Base-by-base conservation (phyloP, 1,284 basidiomycete genomes). In the Marasmius tenuissimus region DNA sequence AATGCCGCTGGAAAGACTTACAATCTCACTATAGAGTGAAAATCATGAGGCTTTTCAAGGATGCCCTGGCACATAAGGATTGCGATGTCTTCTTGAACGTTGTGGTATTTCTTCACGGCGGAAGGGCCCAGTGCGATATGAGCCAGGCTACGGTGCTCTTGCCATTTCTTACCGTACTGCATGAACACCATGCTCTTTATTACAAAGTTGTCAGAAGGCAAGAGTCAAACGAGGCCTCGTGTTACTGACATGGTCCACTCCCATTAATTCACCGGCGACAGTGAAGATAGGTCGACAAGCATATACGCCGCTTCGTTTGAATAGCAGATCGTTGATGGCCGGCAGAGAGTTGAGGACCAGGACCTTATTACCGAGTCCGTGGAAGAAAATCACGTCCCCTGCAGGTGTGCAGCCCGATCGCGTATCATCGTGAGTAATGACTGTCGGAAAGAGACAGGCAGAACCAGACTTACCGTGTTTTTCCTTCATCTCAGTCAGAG, bases 201-300 rank as follows among this genome's bases (percentile, higher is more conserved):
- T 9, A 35, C 14, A 33, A 45, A 18, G 20, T 39, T 7, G 48
- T 12, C 27, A 42, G 40, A 38, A 52, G 4, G 11, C 10, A 14
- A 38, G 33, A 34, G 18, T 11, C 6, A 22, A 12, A 39, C 12
- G 45, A n/a, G 20, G n/a, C 20, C 9, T 5, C 12, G 18, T n/a
- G 6, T 8, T 0, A 35, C 58, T 5, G 20, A 75, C 76, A 27
- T 70, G 63, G 38, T 67, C 63, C 3, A 75, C 60, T 4, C 63
- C 67, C 72, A 77, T 76, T n/a, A 78, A 68, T 56, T 78, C 74
- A 5, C 75, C 69, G 3, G 70, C 71, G 37, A 76, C 71, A 1
- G 71, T 73, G 50, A 78, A 76, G 1, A 49, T 54, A 0, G 78
- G 76, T 9, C 78, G 67, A 57, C 75, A 68, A 2, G 76, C 75